phyloP scores from a whole-genome alignment of 768 basidiomycete species.

The Dioszegia aurantiaca region DNA sequence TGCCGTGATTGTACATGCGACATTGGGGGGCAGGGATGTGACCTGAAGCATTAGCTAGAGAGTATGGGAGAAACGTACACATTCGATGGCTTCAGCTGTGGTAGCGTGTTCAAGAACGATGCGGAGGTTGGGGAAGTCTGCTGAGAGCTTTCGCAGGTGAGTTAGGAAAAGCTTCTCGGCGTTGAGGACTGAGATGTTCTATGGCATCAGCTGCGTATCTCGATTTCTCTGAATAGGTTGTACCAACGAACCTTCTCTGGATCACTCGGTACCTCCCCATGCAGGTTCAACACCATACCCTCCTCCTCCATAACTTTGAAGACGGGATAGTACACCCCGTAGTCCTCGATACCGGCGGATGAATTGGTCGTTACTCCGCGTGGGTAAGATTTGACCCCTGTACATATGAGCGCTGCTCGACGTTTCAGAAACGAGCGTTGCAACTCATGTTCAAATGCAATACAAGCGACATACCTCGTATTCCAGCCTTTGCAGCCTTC shows the following conservation, averaged over 20 bases:
- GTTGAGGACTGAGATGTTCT: constrained; percentile 87
- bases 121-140: constrained; percentile 77
- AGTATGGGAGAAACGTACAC: constrained; percentile 3
- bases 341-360: constrained; percentile 92
- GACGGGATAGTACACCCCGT: constrained; percentile 85
- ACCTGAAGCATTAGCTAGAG: constrained; percentile 35
- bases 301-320: constrained; percentile 91
- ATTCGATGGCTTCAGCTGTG: constrained; percentile 23
- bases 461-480: constrained; percentile 59
- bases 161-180: constrained; percentile 86
- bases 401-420: constrained; percentile 4
- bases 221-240: too few species aligned
- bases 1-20: constrained; percentile 94
- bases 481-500: constrained; percentile 79
- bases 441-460: too few species aligned
- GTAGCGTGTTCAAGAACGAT: constrained; percentile 61
- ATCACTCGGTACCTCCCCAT: constrained; percentile 91
- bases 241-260: constrained; percentile 59
- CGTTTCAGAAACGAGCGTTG: too few species aligned
- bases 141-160: constrained; percentile 76
- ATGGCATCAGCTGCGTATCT: neutral
- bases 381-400: constrained; percentile 92
- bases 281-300: constrained; percentile 91
- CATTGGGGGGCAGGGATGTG: constrained; percentile 63
- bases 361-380: constrained; percentile 97